These are phyloP conservation scores for Tuber aestivum DNA, from an alignment of 495 filamentous ascomycete species.

Conservation along the genomic window DNA sequence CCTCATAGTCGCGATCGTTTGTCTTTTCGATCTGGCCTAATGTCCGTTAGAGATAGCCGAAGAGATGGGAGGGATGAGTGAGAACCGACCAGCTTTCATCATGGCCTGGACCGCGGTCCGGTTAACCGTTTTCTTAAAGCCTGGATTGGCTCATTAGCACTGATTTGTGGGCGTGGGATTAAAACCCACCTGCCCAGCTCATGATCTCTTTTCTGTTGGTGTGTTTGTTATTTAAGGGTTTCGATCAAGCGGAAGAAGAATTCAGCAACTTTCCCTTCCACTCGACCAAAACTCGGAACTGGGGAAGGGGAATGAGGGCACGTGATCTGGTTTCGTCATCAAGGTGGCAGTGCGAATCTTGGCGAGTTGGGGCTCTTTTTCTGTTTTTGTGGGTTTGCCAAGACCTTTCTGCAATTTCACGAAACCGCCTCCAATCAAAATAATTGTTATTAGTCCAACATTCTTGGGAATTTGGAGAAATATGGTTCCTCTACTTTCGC, in stretches of 20 bases:
- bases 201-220: constrained; percentile 45
- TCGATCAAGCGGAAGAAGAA: neutral
- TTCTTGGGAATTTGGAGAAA: neutral
- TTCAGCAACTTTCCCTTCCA: neutral
- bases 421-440: no score
- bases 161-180: neutral
- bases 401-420: neutral
- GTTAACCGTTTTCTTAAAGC: constrained; percentile 98
- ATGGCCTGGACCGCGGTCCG: constrained; percentile 98
- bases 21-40: constrained; percentile 93
- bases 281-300: neutral
- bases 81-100: constrained; percentile 85
- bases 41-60: neutral
- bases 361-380: constrained; percentile 7
- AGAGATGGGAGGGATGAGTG: neutral
- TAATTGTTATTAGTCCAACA: neutral
- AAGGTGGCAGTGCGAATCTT: constrained; percentile 22
- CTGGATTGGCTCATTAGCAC: constrained; percentile 46
- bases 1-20: constrained; percentile 96
- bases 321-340: constrained; percentile 28
- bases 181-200: constrained; percentile 59
- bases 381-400: neutral
- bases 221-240: constrained; percentile 2
- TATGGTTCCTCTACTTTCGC: neutral
- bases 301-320: constrained; percentile 1